Evolutionary conservation across 768 basidiomycete genomes (phyloP).

Genomic region (Psilocybe cyanescens): DNA sequence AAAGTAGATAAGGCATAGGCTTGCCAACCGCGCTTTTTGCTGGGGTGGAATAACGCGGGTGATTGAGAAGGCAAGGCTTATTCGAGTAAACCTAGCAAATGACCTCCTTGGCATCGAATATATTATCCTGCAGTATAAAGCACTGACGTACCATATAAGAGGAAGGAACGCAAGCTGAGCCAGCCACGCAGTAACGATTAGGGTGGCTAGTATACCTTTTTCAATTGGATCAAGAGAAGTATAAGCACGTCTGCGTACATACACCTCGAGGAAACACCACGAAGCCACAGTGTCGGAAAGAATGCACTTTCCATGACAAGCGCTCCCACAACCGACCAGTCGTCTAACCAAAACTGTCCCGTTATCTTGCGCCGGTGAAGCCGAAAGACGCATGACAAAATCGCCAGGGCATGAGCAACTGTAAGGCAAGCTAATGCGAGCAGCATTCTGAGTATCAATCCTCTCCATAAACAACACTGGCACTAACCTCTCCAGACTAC

Average conservation of each 20-base stretch:
- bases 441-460: not conserved
- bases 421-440: slow-evolving; percentile 8
- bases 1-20: slow-evolving; percentile 13
- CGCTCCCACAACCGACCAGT: slow-evolving; percentile 18
- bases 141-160: slow-evolving; percentile 8
- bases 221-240: not conserved
- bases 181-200: slow-evolving; percentile 8
- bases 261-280: slow-evolving; percentile 1
- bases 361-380: slow-evolving; percentile 19
- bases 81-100: slow-evolving; percentile 12
- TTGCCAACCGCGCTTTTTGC: slow-evolving; percentile 4
- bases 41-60: slow-evolving; percentile 14
- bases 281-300: slow-evolving; percentile 19
- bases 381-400: slow-evolving; percentile 19
- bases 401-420: slow-evolving; percentile 14
- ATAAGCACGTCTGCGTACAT: not conserved
- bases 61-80: slow-evolving; percentile 19
- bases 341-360: slow-evolving; percentile 23
- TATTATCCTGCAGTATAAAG: not conserved
- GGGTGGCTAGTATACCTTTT: not conserved
- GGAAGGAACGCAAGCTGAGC: slow-evolving; percentile 4
- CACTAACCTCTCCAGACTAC: slow-evolving; percentile 14
- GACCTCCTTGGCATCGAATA: not conserved
- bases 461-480: not conserved
- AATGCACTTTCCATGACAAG: slow-evolving; percentile 18